Evolutionary conservation across 768 basidiomycete genomes (phyloP), one percentile per base, ranked within the genome.

Genomic region (Amanita inopinata): DNA sequence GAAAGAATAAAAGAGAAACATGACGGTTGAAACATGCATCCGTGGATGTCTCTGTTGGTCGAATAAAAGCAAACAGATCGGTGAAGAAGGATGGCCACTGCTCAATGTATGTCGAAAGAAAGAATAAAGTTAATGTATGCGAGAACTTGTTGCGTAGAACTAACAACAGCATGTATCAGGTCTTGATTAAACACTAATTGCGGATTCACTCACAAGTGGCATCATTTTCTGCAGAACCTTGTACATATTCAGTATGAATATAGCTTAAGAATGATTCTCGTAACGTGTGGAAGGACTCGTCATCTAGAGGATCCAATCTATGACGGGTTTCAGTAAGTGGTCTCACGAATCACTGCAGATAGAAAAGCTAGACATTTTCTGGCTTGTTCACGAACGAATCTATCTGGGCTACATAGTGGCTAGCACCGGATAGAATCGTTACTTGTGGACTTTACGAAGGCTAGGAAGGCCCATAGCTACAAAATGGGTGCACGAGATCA

Each of bases 101-200:
- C 42, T 81, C 74, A 50, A 79, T 74, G 61, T 94, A 96, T 9
- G 84, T 80, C 67, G 80, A 80, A 39, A 93, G 73, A 65, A 93
- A 93, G 64, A 93, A 79, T 37, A 89, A 74, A 1, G 88, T 85
- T 46, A 92, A 69, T 27, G 88, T 88, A 66, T 91, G 88, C 19
- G 87, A 86, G 65, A 91, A 89, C 61, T 96, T 96, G 70, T 97
- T 97, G 57, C 93, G 81, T 42, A 97, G 64, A 63, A 86, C 90
- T 93, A 40, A 49, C 55, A 43, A 51, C 32, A 34, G 31, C 38
- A 8, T 42, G 37, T 31, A 11, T 34, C 9, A 44, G 34, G 34
- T 14, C n/a, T 17, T 19, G 41, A 15, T 42, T 18, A 28, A 2
- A 14, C 18, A 28, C 3, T 15, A 23, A 9, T 19, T 6, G 27